Percentiles rank a stretch among this genome's conserved stretches.
Evolutionary conservation across 192 early-diverging fungal genomes (phyloP).

Genomic region (Globomyces pollinis-pini): DNA sequence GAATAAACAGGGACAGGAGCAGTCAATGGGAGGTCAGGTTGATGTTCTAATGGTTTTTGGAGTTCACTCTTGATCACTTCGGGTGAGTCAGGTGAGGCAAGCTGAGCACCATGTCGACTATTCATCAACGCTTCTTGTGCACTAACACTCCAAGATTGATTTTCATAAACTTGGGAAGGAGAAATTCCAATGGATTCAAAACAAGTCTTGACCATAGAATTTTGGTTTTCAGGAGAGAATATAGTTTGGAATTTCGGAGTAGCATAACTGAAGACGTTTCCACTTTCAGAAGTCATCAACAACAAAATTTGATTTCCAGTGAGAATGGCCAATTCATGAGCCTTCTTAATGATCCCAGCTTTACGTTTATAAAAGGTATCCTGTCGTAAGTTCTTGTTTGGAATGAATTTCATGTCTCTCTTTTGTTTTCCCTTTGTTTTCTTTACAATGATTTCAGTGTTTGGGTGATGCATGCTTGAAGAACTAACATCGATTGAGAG

Average conservation of each 20-base stretch:
- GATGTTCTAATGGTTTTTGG: too few species aligned
- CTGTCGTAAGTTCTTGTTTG: slow-evolving; percentile 1
- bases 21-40: too few species aligned
- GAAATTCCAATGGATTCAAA: not conserved
- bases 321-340: slow-evolving; percentile 4
- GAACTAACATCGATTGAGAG: too few species aligned
- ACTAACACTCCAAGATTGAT: too few species aligned
- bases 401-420: slow-evolving; percentile 4
- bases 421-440: slow-evolving; percentile 13
- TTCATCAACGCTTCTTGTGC: too few species aligned
- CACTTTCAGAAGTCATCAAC: slow-evolving; percentile 2
- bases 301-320: slow-evolving; percentile 8
- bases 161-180: too few species aligned
- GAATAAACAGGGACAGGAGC: too few species aligned
- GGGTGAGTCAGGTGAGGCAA: too few species aligned
- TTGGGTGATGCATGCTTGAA: too few species aligned
- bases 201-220: not conserved
- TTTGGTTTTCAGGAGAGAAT: not conserved
- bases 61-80: too few species aligned
- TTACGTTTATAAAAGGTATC: slow-evolving; percentile 12
- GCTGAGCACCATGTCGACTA: too few species aligned
- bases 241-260: not conserved
- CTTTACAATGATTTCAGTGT: too few species aligned
- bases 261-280: slow-evolving; percentile 1
- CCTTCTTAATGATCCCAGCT: slow-evolving; percentile 7